A percentile compares a stretch with the other conserved stretches of the same genome.
Evolutionary conservation across 176 grass and related monocot genomes (phyloP).

Genomic region (Carex pumila): DNA sequence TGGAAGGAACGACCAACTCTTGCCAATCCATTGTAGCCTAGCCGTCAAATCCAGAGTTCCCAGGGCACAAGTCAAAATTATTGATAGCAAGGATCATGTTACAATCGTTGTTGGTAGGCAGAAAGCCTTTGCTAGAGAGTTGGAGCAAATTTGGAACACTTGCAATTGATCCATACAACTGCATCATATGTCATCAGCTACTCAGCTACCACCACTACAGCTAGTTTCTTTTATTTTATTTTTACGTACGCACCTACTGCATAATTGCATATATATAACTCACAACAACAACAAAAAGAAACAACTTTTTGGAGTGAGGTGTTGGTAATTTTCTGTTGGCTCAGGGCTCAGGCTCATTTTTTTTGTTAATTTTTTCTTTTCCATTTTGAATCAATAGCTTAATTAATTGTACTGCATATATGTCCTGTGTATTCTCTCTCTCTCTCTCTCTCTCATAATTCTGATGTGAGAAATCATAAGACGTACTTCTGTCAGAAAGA

Average conservation of each 20-base stretch:
- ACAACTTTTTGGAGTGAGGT: not conserved
- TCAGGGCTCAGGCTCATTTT: not conserved
- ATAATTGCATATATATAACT: constrained; percentile 12
- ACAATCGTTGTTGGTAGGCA: constrained; percentile 87
- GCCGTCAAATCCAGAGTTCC: constrained; percentile 65
- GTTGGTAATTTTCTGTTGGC: constrained; percentile 1
- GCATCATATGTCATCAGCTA: no score
- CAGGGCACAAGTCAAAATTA: constrained; percentile 49
- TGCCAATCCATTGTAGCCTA: constrained; percentile 79
- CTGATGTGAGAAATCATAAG: constrained; percentile 20
- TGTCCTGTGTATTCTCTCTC: constrained; percentile 4
- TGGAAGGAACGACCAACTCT: constrained; percentile 75
- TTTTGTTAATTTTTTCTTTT: not conserved
- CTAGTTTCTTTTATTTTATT: no score
- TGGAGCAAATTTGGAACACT: constrained; percentile 85
- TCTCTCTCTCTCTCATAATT: not conserved
- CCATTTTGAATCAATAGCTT: not conserved
- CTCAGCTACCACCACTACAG: no score
- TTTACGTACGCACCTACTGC: no score
- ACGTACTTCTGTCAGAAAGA: constrained; percentile 13
- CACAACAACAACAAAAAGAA: constrained; percentile 11
- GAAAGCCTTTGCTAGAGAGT: constrained; percentile 75
- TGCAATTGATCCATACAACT: no score
- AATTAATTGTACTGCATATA: not conserved
- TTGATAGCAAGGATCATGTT: constrained; percentile 80